phyloP scores from a whole-genome alignment of 2,329 filamentous ascomycete species.

The Phyllosticta capitalensis region DNA sequence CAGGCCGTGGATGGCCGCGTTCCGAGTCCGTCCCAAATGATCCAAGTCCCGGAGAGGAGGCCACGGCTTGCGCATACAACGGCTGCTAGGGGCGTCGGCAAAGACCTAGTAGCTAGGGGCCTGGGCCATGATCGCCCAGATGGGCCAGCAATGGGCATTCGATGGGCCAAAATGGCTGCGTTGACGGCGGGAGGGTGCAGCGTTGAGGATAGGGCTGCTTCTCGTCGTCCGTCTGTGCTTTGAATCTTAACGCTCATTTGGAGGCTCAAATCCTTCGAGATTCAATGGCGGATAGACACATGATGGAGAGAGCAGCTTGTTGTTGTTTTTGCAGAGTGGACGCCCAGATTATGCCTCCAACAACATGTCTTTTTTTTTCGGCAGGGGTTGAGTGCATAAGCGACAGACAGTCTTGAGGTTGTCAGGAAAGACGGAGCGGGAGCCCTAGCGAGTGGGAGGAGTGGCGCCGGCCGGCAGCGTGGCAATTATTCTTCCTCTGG shows the following conservation, averaged over 20 bases:
- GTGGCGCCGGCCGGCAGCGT: not conserved
- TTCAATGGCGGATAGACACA: not conserved
- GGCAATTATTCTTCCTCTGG: not conserved
- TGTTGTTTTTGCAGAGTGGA: not conserved
- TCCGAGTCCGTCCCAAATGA: not conserved
- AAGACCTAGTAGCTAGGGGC: too few species aligned
- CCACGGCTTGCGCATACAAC: not conserved
- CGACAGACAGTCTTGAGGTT: not conserved
- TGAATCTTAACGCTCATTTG: slow-evolving; percentile 4
- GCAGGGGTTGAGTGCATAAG: not conserved
- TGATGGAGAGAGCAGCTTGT: not conserved
- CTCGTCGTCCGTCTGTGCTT: not conserved
- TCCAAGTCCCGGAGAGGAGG: not conserved
- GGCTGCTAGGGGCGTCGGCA: slow-evolving; percentile 7
- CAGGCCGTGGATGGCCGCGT: not conserved
- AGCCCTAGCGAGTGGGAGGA: not conserved
- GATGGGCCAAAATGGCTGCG: not conserved
- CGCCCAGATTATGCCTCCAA: not conserved
- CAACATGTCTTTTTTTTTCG: not conserved
- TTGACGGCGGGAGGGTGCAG: slow-evolving; percentile 2
- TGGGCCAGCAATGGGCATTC: not conserved
- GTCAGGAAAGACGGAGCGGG: not conserved
- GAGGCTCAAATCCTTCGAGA: slow-evolving; percentile 3
- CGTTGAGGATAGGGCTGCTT: slow-evolving; percentile 6
- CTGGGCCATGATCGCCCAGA: not conserved